These are phyloP conservation scores for Usnea hakonensis DNA, from an alignment of 495 filamentous ascomycete genomes.

Conservation along the genomic window DNA sequence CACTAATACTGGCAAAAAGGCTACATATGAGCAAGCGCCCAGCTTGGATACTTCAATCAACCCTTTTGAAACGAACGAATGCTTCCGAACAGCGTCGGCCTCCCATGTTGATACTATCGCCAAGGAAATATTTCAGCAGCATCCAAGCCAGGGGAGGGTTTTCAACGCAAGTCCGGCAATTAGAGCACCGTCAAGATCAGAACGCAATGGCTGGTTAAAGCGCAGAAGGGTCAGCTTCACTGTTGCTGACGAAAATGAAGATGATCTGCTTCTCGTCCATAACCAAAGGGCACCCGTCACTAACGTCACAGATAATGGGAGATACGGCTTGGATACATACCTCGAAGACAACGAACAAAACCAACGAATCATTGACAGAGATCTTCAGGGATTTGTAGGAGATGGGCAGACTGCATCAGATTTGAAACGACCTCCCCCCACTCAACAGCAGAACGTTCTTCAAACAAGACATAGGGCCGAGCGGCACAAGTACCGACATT, in stretches of 20 bases:
- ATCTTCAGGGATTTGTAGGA: background rate
- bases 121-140: background rate
- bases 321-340: background rate
- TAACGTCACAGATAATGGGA: background rate
- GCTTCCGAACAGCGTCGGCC: background rate
- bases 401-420: background rate
- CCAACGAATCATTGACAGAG: background rate
- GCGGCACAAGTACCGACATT: background rate
- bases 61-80: background rate
- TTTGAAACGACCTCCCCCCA: background rate
- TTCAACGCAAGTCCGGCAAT: background rate
- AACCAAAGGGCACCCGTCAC: background rate
- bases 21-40: background rate
- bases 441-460: background rate
- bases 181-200: slow-evolving; percentile 2
- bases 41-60: background rate
- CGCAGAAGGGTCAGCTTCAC: background rate
- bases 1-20: background rate
- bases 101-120: background rate
- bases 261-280: background rate
- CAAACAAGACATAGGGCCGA: background rate
- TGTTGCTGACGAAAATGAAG: background rate
- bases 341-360: background rate
- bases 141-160: background rate
- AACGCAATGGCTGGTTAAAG: slow-evolving; percentile 9